A percentile compares a stretch with the other conserved stretches of the same genome.
phyloP scores from a whole-genome alignment of 495 filamentous ascomycete genomes.

The Tuber brumale region DNA sequence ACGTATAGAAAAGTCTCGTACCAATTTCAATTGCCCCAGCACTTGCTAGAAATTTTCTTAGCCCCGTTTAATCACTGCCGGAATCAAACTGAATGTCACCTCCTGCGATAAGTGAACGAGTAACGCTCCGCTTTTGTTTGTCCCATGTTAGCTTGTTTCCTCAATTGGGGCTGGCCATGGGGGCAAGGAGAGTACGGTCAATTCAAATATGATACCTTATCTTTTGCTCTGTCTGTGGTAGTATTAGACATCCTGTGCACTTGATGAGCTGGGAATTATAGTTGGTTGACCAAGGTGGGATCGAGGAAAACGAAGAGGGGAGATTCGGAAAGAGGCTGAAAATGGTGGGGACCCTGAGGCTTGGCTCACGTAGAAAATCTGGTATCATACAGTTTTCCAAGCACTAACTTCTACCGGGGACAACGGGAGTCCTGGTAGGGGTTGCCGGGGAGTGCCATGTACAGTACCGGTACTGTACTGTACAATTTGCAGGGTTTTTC shows the following conservation, averaged over 20 bases:
- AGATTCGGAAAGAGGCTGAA: not conserved
- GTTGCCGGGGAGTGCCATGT: not conserved
- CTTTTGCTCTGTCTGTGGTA: conserved; percentile 23
- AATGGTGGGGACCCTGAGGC: conserved; percentile 1
- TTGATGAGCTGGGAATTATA: not conserved
- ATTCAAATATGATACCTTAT: conserved; percentile 20
- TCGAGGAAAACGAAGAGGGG: not conserved
- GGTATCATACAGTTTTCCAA: not conserved
- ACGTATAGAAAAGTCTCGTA: conserved; percentile 41
- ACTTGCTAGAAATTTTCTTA: conserved; percentile 46
- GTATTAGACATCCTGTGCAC: not conserved
- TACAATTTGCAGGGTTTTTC: not conserved
- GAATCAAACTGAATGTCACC: conserved; percentile 14
- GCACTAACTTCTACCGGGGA: not conserved
- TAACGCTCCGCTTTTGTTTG: conserved; percentile 21
- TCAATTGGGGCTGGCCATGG: not conserved
- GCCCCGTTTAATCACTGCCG: conserved; percentile 15
- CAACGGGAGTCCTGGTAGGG: not conserved
- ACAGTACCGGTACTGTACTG: too few species aligned
- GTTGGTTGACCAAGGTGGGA: not conserved
- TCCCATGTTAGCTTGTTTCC: conserved; percentile 13
- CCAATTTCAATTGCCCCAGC: conserved; percentile 95
- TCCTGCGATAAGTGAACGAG: conserved; percentile 40
- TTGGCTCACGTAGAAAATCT: not conserved
- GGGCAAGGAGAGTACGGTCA: not conserved